Base-by-base conservation (phyloP, 1,284 basidiomycete genomes). In the Naganishia albida region DNA sequence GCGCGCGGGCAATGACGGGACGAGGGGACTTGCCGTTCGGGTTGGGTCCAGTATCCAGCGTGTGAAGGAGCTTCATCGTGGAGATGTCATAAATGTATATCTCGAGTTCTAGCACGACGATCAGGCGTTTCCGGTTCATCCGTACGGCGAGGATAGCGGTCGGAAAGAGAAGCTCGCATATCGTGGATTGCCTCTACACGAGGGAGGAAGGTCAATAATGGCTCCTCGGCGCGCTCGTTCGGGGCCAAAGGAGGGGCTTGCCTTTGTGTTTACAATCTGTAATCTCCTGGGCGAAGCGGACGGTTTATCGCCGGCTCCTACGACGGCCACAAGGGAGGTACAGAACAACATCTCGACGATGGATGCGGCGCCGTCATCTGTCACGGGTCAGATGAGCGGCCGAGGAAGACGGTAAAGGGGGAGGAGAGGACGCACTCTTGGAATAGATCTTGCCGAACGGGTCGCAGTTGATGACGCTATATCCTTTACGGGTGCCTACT, bases 311-410 rank as follows among this genome's bases (percentile, higher is more conserved):
- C 91, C 91, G 0, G 92, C 92, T 13, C 95, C 94, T 30, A 99
- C 95, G 42, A 99, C 84, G 0, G 95, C 95, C 62, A 99, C 93
- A 67, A 99, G 85, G 10, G 93, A 96, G 3, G 96, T 99, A 81
- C 93, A 97, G 82, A 99, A 99, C 67, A 99, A 84, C 95, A 99
- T 99, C 80, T 99, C 95, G 13, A 98, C 94, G 68, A 96, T 94
- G 28, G 92, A 93, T 16, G 90, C 87, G 0, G 95, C 91, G 2
- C 93, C 93, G 70, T 96, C 92, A 73, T 89, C 93, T 90, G 67
- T 13, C n/a, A 54, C 20, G 13, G 4, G 49, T 49, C 8, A 2
- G 16, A 6, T 46, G 34, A 34, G n/a, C 50, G n/a, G 16, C 18
- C 16, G n/a, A 8, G 25, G 1, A 25, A 46, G 28, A 39, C 39